phyloP scores from a whole-genome alignment of 345 rosid genomes.

The Eutrema japonicum region DNA sequence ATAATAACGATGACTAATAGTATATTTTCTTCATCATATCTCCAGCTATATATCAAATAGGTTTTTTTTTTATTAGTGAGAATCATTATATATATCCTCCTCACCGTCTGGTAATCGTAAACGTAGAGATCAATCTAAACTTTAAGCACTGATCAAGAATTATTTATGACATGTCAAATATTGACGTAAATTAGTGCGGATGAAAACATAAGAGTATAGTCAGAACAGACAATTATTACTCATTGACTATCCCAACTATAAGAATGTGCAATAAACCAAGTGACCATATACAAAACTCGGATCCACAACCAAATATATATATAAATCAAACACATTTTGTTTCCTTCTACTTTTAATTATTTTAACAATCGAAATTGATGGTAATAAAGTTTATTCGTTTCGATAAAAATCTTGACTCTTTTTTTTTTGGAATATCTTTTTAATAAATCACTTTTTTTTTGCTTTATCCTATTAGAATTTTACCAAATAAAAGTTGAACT shows the following conservation, averaged over 20 bases:
- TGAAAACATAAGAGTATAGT: constrained; percentile 3
- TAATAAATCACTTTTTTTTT: constrained; percentile 1
- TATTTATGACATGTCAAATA: constrained; percentile 16
- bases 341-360: background rate
- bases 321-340: background rate
- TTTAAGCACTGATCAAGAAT: background rate
- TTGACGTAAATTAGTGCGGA: background rate
- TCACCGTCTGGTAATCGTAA: constrained; percentile 7
- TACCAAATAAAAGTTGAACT: constrained; percentile 9
- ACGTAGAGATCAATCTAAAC: constrained; percentile 15
- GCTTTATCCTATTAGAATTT: constrained; percentile 17
- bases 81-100: background rate
- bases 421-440: constrained; percentile 17
- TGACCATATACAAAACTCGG: constrained; percentile 35
- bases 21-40: constrained; percentile 18
- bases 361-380: background rate
- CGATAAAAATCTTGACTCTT: background rate
- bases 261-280: constrained; percentile 23
- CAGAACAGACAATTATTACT: constrained; percentile 37
- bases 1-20: constrained; percentile 11
- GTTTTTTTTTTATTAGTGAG: constrained; percentile 21
- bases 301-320: constrained; percentile 11
- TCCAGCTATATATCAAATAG: constrained; percentile 38
- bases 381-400: constrained; percentile 20
- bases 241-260: constrained; percentile 47